phyloP scores from a whole-genome alignment of 345 rosid genomes.

The Mallotus nudiflorus region DNA sequence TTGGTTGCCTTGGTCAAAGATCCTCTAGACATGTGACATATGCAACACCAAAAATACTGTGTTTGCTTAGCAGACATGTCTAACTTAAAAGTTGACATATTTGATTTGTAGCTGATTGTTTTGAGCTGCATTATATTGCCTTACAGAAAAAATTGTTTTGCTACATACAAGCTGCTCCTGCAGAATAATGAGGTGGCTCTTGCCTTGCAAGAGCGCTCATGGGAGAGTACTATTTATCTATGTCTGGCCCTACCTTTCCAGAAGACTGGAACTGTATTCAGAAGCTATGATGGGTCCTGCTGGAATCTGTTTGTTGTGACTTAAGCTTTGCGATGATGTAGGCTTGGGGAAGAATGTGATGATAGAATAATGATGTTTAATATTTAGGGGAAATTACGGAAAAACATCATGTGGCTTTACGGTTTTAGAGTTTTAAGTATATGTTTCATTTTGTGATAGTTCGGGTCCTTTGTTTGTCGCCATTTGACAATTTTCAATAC shows the following conservation, averaged over 20 bases:
- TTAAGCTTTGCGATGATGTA: slow-evolving; percentile 24
- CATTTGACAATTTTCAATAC: too few relatives aligned
- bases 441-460: too few relatives aligned
- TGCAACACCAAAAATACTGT: background rate
- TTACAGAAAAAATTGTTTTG: slow-evolving; percentile 54
- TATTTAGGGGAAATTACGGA: too few relatives aligned
- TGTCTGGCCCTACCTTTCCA: slow-evolving; percentile 16
- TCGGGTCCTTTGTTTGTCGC: too few relatives aligned
- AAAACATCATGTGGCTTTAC: too few relatives aligned
- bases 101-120: background rate
- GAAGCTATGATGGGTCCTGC: slow-evolving; percentile 43
- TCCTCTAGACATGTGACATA: background rate
- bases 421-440: too few relatives aligned
- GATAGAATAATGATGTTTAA: slow-evolving; percentile 16
- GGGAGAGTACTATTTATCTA: slow-evolving; percentile 20
- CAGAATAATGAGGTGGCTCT: slow-evolving; percentile 31
- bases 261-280: slow-evolving; percentile 43
- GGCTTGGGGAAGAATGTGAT: slow-evolving; percentile 18
- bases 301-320: slow-evolving; percentile 33
- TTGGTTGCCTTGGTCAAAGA: background rate
- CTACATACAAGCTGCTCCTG: slow-evolving; percentile 37
- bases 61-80: background rate
- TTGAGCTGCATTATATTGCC: background rate
- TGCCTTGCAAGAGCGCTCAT: slow-evolving; percentile 14
- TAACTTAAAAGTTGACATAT: background rate